Conservation (phyloP, 805 yeast genomes). For the Yamadazyma takamatsuzukensis region DNA sequence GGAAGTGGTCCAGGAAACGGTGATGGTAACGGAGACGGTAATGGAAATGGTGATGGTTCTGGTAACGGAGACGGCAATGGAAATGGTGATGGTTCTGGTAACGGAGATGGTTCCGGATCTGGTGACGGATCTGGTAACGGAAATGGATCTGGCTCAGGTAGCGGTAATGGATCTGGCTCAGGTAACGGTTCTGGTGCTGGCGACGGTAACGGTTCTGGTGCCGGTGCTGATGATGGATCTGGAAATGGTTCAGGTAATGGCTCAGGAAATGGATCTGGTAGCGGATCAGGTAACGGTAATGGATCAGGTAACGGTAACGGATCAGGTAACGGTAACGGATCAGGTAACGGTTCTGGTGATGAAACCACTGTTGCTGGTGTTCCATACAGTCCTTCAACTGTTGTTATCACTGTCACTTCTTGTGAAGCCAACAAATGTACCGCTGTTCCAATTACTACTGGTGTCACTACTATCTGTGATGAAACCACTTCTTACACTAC, state of each 20-base stretch:
- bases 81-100: neutral
- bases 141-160: neutral
- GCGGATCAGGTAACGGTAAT: no score
- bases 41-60: neutral
- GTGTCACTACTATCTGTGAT: conserved; percentile 31
- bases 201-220: neutral
- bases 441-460: conserved; percentile 28
- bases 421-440: conserved; percentile 31
- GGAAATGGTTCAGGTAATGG: conserved; percentile 16
- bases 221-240: neutral
- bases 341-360: conserved; percentile 19
- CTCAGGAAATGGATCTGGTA: conserved; percentile 20
- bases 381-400: conserved; percentile 17
- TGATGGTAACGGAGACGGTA: neutral
- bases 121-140: neutral
- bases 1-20: conserved; percentile 1
- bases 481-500: conserved; percentile 14
- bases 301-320: conserved; percentile 4
- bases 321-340: conserved; percentile 22
- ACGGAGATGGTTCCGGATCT: neutral
- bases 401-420: conserved; percentile 32
- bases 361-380: conserved; percentile 21
- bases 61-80: neutral
- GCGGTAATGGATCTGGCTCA: neutral
- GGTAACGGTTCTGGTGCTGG: neutral